These are phyloP conservation scores for Hydrangea macrophylla DNA, from an alignment of 148 eudicot species.

Conservation along the genomic window DNA sequence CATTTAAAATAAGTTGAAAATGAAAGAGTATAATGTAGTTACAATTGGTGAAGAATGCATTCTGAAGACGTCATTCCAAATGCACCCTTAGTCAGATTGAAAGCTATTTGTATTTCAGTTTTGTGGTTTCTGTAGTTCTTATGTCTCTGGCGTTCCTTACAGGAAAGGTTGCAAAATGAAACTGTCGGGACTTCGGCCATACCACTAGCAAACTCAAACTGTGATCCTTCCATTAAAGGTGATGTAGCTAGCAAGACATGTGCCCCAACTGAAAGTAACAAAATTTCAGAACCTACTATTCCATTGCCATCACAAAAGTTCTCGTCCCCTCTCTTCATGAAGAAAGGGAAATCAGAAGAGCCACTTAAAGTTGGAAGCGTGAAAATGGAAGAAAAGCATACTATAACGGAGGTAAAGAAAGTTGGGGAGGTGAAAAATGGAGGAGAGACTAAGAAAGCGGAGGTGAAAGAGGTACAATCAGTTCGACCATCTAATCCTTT, in stretches of 20 bases:
- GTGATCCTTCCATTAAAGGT: conserved; percentile 20
- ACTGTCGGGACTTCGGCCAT: conserved; percentile 18
- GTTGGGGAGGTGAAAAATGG: conserved; percentile 21
- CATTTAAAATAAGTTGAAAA: too few species aligned
- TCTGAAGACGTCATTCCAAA: too few species aligned
- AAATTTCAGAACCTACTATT: conserved; percentile 43
- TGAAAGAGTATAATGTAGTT: too few species aligned
- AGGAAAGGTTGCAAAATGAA: conserved; percentile 73
- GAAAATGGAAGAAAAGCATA: conserved; percentile 26
- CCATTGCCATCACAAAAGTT: conserved; percentile 31
- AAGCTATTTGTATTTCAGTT: background rate
- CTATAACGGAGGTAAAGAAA: conserved; percentile 23
- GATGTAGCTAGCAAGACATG: conserved; percentile 27
- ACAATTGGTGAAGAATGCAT: too few species aligned
- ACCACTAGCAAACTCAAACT: conserved; percentile 20
- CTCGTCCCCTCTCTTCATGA: conserved; percentile 43
- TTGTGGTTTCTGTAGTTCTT: background rate
- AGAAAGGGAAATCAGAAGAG: conserved; percentile 41
- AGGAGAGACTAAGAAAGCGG: conserved; percentile 23
- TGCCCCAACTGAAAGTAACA: conserved; percentile 31
- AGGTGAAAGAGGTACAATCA: conserved; percentile 25
- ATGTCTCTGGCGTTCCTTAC: conserved; percentile 19
- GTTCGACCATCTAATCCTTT: conserved; percentile 69
- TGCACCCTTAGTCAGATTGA: background rate
- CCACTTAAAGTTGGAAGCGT: conserved; percentile 29